phyloP scores from a whole-genome alignment of 305 asterid species.

The Fraxinus paxiana region DNA sequence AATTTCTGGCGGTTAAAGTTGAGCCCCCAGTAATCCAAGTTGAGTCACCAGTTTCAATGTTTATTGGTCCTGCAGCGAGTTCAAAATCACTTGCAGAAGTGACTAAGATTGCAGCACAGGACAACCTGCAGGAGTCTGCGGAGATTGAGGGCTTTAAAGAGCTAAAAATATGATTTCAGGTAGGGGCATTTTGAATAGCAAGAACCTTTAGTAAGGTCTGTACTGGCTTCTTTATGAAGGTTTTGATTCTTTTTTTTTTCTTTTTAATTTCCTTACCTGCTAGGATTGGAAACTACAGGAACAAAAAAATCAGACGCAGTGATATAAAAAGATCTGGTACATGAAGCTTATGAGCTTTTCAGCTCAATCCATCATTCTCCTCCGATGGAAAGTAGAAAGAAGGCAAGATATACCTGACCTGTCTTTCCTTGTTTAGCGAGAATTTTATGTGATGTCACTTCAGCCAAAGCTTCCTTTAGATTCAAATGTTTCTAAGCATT shows the following conservation, averaged over 20 bases:
- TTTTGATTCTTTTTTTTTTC: slow-evolving; percentile 10
- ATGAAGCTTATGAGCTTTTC: not conserved
- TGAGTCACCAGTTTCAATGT: slow-evolving; percentile 26
- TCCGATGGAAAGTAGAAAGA: not conserved
- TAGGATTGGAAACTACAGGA: not conserved
- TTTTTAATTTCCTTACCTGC: not conserved
- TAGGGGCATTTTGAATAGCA: slow-evolving; percentile 17
- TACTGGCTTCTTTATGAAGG: slow-evolving; percentile 35
- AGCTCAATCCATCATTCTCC: not conserved
- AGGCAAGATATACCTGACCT: not conserved
- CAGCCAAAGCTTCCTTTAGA: slow-evolving; percentile 23
- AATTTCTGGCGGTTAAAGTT: slow-evolving; percentile 22
- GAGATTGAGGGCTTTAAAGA: slow-evolving; percentile 41
- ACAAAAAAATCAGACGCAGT: not conserved
- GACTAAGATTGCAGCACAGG: slow-evolving; percentile 27
- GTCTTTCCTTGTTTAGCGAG: slow-evolving; percentile 6
- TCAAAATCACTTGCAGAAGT: slow-evolving; percentile 27
- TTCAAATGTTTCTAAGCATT: slow-evolving; percentile 26
- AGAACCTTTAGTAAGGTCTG: slow-evolving; percentile 13
- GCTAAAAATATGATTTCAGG: slow-evolving; percentile 44
- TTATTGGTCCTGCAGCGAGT: slow-evolving; percentile 21
- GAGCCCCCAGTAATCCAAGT: slow-evolving; percentile 25
- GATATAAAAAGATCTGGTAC: not conserved
- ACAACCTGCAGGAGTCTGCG: slow-evolving; percentile 34
- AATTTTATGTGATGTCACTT: slow-evolving; percentile 24